These are phyloP conservation scores for Boletus pseudopeckii DNA, from an alignment of 768 basidiomycete species.

Conservation along the genomic window DNA sequence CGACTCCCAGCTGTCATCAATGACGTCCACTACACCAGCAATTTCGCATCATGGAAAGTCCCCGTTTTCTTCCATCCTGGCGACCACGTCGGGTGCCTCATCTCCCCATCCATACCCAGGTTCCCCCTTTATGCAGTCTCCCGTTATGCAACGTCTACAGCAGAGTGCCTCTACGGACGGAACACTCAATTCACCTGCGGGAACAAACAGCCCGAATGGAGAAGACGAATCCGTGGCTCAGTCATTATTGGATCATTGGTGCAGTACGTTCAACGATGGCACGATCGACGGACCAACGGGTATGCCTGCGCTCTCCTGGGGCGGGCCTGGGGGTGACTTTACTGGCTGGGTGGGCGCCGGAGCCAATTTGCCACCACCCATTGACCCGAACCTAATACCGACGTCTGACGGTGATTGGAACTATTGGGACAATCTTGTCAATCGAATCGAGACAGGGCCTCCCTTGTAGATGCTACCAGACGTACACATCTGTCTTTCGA, in stretches of 20 bases:
- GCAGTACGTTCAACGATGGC: slow-evolving; percentile 70
- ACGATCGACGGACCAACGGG: slow-evolving; percentile 49
- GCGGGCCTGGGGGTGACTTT: slow-evolving; percentile 55
- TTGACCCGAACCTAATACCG: slow-evolving; percentile 45
- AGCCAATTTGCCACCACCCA: slow-evolving; percentile 36
- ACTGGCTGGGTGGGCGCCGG: slow-evolving; percentile 53
- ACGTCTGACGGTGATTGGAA: slow-evolving; percentile 68
- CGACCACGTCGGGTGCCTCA: slow-evolving; percentile 17
- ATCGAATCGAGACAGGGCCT: slow-evolving; percentile 41
- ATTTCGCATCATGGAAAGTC: slow-evolving; percentile 16
- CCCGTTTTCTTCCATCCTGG: slow-evolving; percentile 22
- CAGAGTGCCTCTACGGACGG: slow-evolving; percentile 41
- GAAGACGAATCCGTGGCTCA: slow-evolving; percentile 79
- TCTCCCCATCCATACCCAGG: slow-evolving; percentile 24
- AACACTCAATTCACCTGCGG: slow-evolving; percentile 54
- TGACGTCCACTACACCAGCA: slow-evolving; percentile 7
- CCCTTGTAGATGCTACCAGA: slow-evolving; percentile 22
- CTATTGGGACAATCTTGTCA: slow-evolving; percentile 82
- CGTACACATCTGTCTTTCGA: slow-evolving; percentile 4
- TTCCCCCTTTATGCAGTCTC: slow-evolving; percentile 37
- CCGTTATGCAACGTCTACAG: slow-evolving; percentile 61
- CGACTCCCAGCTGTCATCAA: slow-evolving; percentile 37
- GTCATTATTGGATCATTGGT: slow-evolving; percentile 80
- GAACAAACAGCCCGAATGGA: slow-evolving; percentile 63
- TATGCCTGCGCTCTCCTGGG: slow-evolving; percentile 54